Evolutionary conservation across 441 rosid species (phyloP), one percentile per base, ranked within the genome.

Genomic region (Rhodomyrtus psidioides): DNA sequence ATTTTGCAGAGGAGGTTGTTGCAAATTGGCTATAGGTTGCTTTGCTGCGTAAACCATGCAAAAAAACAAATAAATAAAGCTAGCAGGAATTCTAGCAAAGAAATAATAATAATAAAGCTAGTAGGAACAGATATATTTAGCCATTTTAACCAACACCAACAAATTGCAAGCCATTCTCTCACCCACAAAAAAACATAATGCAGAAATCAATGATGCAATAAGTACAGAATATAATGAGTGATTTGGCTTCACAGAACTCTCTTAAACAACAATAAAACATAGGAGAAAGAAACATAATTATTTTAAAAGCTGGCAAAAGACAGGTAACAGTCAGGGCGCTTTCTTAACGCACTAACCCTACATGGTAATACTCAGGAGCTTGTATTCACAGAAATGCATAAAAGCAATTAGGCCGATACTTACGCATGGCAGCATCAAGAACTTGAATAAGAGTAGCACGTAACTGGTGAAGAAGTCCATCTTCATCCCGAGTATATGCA

Each of bases 401-500:
- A 19, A 34, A 23, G 51, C 84, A 42, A 62, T 49, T 81, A 19
- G 12, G 81, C 65, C 82, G 82, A 85, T 87, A 90, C 97, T 92
- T 89, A 97, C 98, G 56, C 81, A 62, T 88, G 57, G 93, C 90
- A 90, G 94, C 88, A 91, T 96, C 98, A 84, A 96, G 91, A 87
- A 93, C 84, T 88, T 96, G 98, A 86, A 93, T 90, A 88, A 97
- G 98, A 84, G 91, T 93, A 84, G 95, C 92, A 9, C 93, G 96
- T 60, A 97, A 88, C 81, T 96, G 98, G 88, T 94, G 91, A 89
- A 97, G 98, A 90, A 91, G 89, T 85, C 94, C 94, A 88, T 94
- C 98, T 94, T 97, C 99, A 90, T 96, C 97, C 26, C 94, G 93
- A 82, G 93, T 89, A 86, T 94, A 93, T 83, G 96, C 86, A 24